Evolutionary conservation across 163 green algal genomes (phyloP).

Genomic region (Chlorella variabilis): DNA sequence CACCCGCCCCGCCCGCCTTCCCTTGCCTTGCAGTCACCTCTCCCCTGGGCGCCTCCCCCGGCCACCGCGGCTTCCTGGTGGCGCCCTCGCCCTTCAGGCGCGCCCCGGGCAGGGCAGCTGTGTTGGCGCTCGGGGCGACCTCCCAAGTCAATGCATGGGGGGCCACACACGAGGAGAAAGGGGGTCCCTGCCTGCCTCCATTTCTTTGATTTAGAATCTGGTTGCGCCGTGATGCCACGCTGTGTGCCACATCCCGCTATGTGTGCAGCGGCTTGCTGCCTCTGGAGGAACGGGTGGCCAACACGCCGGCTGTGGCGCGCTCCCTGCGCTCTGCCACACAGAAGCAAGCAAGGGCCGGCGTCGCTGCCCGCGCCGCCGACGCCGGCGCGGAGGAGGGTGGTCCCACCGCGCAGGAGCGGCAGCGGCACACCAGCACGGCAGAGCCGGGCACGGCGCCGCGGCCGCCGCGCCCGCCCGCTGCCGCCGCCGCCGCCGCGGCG

Average conservation of each 20-base stretch:
- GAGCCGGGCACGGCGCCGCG: neutral
- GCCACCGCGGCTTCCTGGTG: conserved; percentile 20
- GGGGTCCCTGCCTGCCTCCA: no score
- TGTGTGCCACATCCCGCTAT: no score
- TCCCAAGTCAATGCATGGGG: no score
- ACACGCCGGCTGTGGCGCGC: conserved; percentile 18
- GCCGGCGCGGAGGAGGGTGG: no score
- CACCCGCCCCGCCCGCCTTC: no score
- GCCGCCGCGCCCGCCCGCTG: neutral
- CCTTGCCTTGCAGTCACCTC: conserved; percentile 33
- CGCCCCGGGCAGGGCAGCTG: no score
- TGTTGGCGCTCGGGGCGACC: no score
- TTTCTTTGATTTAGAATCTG: no score
- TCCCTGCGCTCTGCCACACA: conserved; percentile 11
- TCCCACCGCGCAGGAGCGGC: neutral
- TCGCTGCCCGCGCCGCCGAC: no score
- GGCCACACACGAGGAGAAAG: no score
- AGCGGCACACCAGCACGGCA: neutral
- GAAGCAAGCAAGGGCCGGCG: neutral
- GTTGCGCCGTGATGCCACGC: no score
- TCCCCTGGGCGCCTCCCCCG: conserved; percentile 41
- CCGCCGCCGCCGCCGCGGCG: neutral
- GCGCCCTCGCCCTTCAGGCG: conserved; percentile 34
- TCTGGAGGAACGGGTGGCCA: conserved; percentile 13
- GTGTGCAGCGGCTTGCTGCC: conserved; percentile 37